Base-by-base conservation (phyloP, 2,329 filamentous ascomycete genomes). In the Exutisphaerella laricina region DNA sequence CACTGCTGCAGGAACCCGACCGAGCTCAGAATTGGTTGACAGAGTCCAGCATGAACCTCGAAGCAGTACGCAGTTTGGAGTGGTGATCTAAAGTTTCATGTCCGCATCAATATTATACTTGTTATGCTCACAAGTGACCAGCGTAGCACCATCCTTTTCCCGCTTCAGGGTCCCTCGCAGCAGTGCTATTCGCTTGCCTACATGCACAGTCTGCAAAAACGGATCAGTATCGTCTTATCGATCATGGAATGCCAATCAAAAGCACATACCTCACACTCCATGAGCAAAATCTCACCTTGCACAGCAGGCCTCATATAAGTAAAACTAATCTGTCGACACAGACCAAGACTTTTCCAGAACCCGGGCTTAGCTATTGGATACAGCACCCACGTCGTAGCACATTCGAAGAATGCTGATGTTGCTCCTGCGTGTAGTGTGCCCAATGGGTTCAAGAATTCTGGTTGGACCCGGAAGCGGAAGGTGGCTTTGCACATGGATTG, bases 161-260 rank as follows among this genome's bases (percentile, higher is more conserved):
- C 54, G 42, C 35, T 39, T 52, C 45, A 58, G 39, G n/a, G 33
- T 48, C 5, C 51, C 56, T 14, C 44, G 50, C 17, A 56, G 39
- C 18, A 58, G 30, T 12, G 45, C 46, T 30, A 57, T 31, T 3
- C 53, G 39, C 40, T 55, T 57, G 2, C 54, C 53, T 14, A 46
- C 51, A 38, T 58, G 52, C 5, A 58, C 51, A 26, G 53, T 53
- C 55, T 56, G 21, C n/a, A n/a, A n/a, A n/a, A n/a, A n/a, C n/a
- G n/a, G n/a, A n/a, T n/a, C n/a, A n/a, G n/a, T n/a, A n/a, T n/a
- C n/a, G n/a, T n/a, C n/a, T n/a, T n/a, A n/a, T n/a, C n/a, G n/a
- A n/a, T n/a, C n/a, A n/a, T n/a, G n/a, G n/a, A n/a, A n/a, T n/a
- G n/a, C n/a, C n/a, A n/a, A n/a, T n/a, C n/a, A n/a, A 14, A n/a